Percentiles rank a stretch among this genome's conserved stretches.
Evolutionary conservation across 2,329 filamentous ascomycete species (phyloP).

Genomic region (Paracoccidioides lutzii): DNA sequence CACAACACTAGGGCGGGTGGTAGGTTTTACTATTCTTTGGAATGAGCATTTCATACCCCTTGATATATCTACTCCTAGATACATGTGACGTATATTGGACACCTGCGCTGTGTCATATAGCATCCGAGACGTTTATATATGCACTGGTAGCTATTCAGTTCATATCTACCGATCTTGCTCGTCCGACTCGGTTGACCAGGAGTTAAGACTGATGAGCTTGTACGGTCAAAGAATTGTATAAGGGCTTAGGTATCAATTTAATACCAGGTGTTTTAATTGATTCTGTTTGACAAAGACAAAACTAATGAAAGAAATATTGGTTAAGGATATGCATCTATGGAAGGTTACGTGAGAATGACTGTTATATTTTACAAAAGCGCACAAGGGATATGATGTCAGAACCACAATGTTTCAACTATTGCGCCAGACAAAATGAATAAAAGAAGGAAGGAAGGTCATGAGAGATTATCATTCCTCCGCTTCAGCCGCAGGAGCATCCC

Average conservation of each 20-base stretch:
- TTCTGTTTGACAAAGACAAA: background rate
- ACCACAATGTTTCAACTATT: slow-evolving; percentile 1
- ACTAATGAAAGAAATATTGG: background rate
- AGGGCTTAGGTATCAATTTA: no score
- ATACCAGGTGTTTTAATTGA: background rate
- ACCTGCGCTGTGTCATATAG: background rate
- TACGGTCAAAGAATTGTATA: no score
- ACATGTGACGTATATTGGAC: background rate
- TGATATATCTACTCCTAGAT: background rate
- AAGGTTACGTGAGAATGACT: background rate
- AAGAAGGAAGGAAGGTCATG: background rate
- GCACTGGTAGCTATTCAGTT: slow-evolving; percentile 31
- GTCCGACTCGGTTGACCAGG: slow-evolving; percentile 29
- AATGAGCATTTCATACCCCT: slow-evolving; percentile 20
- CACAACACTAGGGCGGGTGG: slow-evolving; percentile 34
- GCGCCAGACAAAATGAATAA: slow-evolving; percentile 3
- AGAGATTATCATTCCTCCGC: slow-evolving; percentile 13
- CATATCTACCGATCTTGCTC: slow-evolving; percentile 33
- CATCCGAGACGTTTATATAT: slow-evolving; percentile 34
- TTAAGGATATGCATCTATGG: background rate
- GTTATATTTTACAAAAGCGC: background rate
- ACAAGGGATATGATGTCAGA: background rate
- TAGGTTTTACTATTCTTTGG: slow-evolving; percentile 34
- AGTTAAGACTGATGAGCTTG: slow-evolving; percentile 21
- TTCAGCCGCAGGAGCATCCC: slow-evolving; percentile 17